phyloP scores from a whole-genome alignment of 352 stramenopile species.

The Pythium myriotylum region DNA sequence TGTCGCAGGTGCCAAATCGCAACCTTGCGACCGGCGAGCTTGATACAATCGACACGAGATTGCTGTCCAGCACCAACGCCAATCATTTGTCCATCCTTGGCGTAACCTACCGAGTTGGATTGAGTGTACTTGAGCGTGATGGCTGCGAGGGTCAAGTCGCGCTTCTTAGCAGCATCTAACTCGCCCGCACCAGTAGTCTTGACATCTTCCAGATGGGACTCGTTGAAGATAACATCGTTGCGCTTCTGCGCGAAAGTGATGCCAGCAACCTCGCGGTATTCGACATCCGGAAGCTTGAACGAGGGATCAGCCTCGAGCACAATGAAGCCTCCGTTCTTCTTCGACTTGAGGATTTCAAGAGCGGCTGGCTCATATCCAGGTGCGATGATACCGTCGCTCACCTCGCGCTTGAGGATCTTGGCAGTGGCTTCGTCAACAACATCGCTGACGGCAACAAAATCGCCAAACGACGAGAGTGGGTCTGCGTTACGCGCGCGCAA shows the following conservation, averaged over 20 bases:
- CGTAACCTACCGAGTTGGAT: conserved; percentile 99
- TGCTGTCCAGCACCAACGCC: conserved; percentile 99
- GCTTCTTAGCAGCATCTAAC: conserved; percentile 92
- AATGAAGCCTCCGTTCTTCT: conserved; percentile 99
- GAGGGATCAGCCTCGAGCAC: conserved; percentile 94
- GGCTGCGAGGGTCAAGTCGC: conserved; percentile 98
- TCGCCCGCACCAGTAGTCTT: conserved; percentile 88
- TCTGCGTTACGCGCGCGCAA: conserved; percentile 98
- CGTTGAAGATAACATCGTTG: conserved; percentile 96
- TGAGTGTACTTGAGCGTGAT: conserved; percentile 99
- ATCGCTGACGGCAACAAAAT: conserved; percentile 99
- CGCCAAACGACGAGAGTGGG: conserved; percentile 98
- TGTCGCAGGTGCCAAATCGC: conserved; percentile 98
- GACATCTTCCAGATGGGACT: conserved; percentile 92
- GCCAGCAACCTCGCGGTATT: conserved; percentile 98
- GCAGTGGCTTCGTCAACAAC: conserved; percentile 98
- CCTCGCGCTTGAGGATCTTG: conserved; percentile 98
- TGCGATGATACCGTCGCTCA: conserved; percentile 99
- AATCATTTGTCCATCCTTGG: conserved; percentile 99
- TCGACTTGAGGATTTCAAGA: conserved; percentile 97
- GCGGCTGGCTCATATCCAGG: conserved; percentile 97
- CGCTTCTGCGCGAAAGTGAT: conserved; percentile 98
- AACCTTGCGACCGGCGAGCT: conserved; percentile 98
- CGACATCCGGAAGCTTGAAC: conserved; percentile 92
- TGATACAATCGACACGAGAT: conserved; percentile 99